Conservation (phyloP, 768 basidiomycete species). For the Cystobasidium onofrii region DNA sequence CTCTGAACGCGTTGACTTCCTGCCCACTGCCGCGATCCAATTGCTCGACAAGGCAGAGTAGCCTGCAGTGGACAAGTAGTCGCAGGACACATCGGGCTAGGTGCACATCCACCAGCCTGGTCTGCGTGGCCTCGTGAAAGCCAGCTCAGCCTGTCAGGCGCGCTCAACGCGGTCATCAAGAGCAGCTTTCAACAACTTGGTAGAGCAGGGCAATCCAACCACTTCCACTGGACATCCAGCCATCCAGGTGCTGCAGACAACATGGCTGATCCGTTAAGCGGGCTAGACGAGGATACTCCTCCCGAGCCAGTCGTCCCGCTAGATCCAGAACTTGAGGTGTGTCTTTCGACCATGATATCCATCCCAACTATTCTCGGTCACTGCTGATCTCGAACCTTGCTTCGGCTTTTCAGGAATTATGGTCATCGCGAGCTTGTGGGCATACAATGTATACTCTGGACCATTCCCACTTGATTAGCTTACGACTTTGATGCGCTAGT, state of each 20-base stretch:
- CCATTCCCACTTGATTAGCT: background rate
- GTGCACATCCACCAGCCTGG: too few relatives aligned
- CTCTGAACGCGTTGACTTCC: background rate
- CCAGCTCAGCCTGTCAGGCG: background rate
- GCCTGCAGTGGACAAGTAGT: too few relatives aligned
- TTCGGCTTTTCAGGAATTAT: constrained; percentile 17
- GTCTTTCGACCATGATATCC: background rate
- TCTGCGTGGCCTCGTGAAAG: too few relatives aligned
- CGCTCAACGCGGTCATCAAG: background rate
- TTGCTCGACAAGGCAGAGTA: too few relatives aligned
- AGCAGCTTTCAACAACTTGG: background rate
- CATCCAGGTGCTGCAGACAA: background rate
- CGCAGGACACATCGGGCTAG: too few relatives aligned
- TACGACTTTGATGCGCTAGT: background rate
- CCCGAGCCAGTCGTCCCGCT: constrained; percentile 18
- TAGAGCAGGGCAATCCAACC: background rate
- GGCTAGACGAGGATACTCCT: constrained; percentile 16
- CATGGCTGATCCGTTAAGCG: constrained; percentile 3
- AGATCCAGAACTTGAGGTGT: constrained; percentile 28
- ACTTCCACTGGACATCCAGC: too few relatives aligned
- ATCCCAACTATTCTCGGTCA: background rate
- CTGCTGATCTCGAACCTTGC: background rate
- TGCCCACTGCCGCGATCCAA: too few relatives aligned
- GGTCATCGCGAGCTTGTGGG: constrained; percentile 30
- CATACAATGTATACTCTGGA: background rate